Base-by-base conservation (phyloP, 176 grass and related monocot species). In the Tuctoria greenei region DNA sequence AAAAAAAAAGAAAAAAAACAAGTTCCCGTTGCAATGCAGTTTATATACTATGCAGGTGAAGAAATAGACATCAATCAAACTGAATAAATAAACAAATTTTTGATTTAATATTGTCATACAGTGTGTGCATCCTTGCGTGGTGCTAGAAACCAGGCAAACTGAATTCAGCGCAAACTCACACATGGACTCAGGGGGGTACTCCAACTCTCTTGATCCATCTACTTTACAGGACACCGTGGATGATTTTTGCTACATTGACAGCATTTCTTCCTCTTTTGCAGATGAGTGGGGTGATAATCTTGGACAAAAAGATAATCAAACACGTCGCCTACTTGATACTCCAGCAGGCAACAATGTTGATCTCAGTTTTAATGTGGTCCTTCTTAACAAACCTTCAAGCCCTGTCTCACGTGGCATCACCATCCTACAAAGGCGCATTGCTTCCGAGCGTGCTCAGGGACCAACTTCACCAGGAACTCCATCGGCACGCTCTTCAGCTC, bases 401-500 rank as follows among this genome's bases (percentile, higher is more conserved):
- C 60, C 9, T 61, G 10, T 76, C 64, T 46, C 52, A 47, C 10
- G 34, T 31, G 42, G 26, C 35, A 79, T 88, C 76, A 88, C 86
- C 81, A 88, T 20, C 81, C 86, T 69, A 88, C 64, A 3, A 88
- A 88, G 13, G 81, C 47, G 1, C 86, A 88, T 58, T 88, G 81
- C 64, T 76, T 88, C 64, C 86, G 85, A n/a, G 90, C 93, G 82
- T 97, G 93, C 52, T 97, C 93, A 9, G 93, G 93, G 43, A 93
- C 65, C 77, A 97, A 83, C 83, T 93, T 93, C 55, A 83, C 26
- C 73, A 91, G 71, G 47, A 86, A 78, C 15, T 91, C 93, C 82
- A 76, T 67, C 0, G 88, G 88, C 18, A 93, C 41, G 18, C 74
- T 86, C 72, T 97, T 97, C 79, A 97, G 77, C 61, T 97, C 93